Conservation (phyloP, 2,329 filamentous ascomycete species). For the Herpotrichia juniperi region DNA sequence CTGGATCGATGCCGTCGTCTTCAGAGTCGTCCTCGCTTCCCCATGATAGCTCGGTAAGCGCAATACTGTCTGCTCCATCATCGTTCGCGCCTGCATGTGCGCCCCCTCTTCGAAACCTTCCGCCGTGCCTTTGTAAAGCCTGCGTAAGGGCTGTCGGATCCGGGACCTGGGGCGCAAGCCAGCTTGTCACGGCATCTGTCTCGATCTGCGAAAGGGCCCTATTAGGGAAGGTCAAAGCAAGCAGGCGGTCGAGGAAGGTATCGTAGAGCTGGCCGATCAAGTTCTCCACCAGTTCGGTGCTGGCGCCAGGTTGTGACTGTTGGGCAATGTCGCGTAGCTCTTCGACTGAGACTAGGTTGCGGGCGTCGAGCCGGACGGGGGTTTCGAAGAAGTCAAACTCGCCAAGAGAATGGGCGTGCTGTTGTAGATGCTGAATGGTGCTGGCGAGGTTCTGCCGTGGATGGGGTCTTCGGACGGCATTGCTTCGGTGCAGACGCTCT, state of each 20-base stretch:
- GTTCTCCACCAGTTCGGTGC: conserved; percentile 24
- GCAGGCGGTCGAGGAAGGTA: conserved; percentile 36
- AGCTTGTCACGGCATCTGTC: conserved; percentile 20
- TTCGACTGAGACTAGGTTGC: conserved; percentile 22
- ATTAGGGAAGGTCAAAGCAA: conserved; percentile 26
- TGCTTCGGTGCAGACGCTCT: conserved; percentile 64
- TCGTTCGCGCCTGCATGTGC: conserved; percentile 19
- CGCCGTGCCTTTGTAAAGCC: conserved; percentile 29
- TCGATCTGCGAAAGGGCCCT: conserved; percentile 26
- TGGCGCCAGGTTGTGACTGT: conserved; percentile 22
- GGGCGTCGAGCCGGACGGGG: conserved; percentile 27
- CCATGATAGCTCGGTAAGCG: conserved; percentile 38
- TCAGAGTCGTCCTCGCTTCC: conserved; percentile 44
- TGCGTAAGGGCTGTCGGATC: conserved; percentile 16
- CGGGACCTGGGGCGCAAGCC: conserved; percentile 25
- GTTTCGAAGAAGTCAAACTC: conserved; percentile 32
- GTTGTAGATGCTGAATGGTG: conserved; percentile 18
- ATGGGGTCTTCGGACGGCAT: conserved; percentile 66
- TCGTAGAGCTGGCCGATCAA: conserved; percentile 33
- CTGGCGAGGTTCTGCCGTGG: conserved; percentile 34
- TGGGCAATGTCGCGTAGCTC: conserved; percentile 31
- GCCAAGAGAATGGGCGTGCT: conserved; percentile 28
- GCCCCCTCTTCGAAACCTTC: conserved; percentile 14
- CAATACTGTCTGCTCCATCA: conserved; percentile 37
- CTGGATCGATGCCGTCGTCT: conserved; percentile 47